Conservation (phyloP, 768 basidiomycete species). For the Boletus huronensis region DNA sequence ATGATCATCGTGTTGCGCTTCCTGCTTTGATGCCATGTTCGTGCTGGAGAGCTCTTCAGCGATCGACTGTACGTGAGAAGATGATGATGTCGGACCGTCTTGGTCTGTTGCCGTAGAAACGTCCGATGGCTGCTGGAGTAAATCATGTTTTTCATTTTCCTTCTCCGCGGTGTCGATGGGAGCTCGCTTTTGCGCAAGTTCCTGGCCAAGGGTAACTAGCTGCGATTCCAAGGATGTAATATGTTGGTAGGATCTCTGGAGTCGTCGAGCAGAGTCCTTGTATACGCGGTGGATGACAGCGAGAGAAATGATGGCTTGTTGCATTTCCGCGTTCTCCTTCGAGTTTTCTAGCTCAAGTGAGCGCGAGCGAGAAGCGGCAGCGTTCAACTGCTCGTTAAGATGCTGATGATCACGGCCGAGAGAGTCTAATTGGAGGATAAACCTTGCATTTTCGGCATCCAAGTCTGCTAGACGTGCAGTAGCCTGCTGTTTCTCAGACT, state of each 20-base stretch:
- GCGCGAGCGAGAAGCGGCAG: constrained; percentile 2
- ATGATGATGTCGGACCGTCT: background rate
- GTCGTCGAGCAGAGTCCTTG: constrained; percentile 10
- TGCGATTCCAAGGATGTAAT: constrained; percentile 18
- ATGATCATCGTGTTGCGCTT: constrained; percentile 3
- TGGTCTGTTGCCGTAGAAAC: background rate
- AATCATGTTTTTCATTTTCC: constrained; percentile 9
- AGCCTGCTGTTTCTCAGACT: constrained; percentile 30
- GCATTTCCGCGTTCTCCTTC: constrained; percentile 4
- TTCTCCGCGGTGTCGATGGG: constrained; percentile 6
- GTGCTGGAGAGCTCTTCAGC: background rate
- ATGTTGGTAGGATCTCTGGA: constrained; percentile 7
- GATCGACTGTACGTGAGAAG: background rate
- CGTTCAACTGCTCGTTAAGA: constrained; percentile 11
- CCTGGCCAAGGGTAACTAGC: constrained; percentile 11
- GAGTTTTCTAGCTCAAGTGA: constrained; percentile 12
- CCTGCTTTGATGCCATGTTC: background rate
- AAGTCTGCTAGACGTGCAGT: constrained; percentile 13
- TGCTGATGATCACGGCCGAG: constrained; percentile 8
- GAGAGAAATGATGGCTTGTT: constrained; percentile 22
- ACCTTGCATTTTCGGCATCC: constrained; percentile 14
- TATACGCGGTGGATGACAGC: constrained; percentile 22
- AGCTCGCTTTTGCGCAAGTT: constrained; percentile 9
- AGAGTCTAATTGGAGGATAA: constrained; percentile 14
- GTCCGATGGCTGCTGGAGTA: constrained; percentile 13